These are phyloP conservation scores for Betula pendula DNA, from an alignment of 306 rosid species.

Conservation along the genomic window DNA sequence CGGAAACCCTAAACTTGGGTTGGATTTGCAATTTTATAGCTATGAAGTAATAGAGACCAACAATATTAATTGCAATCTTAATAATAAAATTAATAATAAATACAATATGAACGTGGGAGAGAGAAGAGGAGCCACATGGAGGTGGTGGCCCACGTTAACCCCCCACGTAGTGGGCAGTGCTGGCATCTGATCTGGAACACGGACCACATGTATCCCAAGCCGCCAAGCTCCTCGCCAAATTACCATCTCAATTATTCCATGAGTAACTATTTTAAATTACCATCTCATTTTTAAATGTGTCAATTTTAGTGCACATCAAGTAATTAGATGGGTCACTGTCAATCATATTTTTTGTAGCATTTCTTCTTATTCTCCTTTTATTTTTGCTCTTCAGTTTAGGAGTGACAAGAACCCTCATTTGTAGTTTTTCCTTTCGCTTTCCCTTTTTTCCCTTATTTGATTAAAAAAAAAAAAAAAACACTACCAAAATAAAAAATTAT, in stretches of 20 bases:
- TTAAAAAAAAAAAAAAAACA: too few relatives aligned
- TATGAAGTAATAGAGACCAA: neutral
- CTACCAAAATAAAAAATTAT: too few relatives aligned
- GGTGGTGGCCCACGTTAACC: slow-evolving; percentile 20
- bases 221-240: neutral
- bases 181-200: slow-evolving; percentile 7
- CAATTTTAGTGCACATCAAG: too few relatives aligned
- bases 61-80: neutral
- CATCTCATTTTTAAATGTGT: too few relatives aligned
- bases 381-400: too few relatives aligned
- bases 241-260: neutral
- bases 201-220: neutral
- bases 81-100: neutral
- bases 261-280: too few relatives aligned
- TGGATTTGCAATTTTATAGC: slow-evolving; percentile 33
- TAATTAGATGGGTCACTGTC: too few relatives aligned
- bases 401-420: too few relatives aligned
- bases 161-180: neutral
- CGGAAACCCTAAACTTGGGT: slow-evolving; percentile 49
- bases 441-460: too few relatives aligned
- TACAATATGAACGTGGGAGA: neutral
- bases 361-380: too few relatives aligned
- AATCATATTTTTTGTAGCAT: too few relatives aligned
- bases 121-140: slow-evolving; percentile 30
- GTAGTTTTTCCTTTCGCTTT: too few relatives aligned